Conservation (phyloP, 345 rosid genomes). For the Lagerstroemia speciosa region DNA sequence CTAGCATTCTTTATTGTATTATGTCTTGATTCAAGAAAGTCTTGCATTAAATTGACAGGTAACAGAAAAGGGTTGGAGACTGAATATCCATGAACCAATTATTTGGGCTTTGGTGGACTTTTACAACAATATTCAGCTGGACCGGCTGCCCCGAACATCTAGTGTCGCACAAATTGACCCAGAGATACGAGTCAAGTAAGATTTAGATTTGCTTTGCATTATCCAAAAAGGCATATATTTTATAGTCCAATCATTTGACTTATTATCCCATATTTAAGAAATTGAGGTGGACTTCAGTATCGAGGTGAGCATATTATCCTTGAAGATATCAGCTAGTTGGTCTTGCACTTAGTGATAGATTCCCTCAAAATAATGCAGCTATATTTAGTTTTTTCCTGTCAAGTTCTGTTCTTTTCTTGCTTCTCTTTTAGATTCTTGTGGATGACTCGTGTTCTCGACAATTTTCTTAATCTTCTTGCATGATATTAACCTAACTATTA, state of each 20-base stretch:
- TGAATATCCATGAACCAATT: constrained; percentile 90
- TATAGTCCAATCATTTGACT: not conserved
- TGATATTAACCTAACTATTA: not conserved
- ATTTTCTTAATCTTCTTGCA: not conserved
- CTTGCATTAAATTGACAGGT: constrained; percentile 38
- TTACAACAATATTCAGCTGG: constrained; percentile 72
- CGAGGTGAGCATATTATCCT: not conserved
- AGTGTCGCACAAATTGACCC: constrained; percentile 82
- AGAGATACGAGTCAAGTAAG: constrained; percentile 84
- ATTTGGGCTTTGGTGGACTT: constrained; percentile 86
- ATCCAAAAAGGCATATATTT: not conserved
- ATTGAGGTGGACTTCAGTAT: not conserved
- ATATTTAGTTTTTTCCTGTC: not conserved
- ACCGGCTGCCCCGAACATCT: constrained; percentile 65
- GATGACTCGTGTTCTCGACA: not conserved
- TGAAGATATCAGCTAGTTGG: not conserved
- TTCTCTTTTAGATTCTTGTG: not conserved
- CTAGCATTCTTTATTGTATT: not conserved
- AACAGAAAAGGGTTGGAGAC: constrained; percentile 76
- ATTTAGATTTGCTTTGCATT: constrained; percentile 8
- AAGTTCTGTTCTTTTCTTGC: not conserved
- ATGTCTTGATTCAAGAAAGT: constrained; percentile 1
- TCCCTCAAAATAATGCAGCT: not conserved
- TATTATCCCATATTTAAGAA: not conserved
- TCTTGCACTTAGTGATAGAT: not conserved